Evolutionary conservation across 179 eudicot species (phyloP).

Genomic region (Camellia oleifera): DNA sequence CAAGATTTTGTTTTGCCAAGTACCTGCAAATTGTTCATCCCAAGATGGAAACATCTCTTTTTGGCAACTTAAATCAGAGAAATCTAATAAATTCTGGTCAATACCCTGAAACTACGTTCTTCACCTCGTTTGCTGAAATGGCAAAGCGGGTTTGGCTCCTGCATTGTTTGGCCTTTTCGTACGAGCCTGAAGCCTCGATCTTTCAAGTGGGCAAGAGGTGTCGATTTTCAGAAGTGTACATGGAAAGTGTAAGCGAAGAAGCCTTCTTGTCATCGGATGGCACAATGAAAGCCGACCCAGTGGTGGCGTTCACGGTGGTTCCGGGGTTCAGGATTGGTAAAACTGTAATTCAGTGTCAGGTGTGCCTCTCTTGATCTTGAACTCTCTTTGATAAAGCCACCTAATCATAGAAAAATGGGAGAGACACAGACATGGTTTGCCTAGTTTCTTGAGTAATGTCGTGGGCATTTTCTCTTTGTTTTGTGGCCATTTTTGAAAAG

Average conservation of each 20-base stretch:
- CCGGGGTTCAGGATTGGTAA: slow-evolving; percentile 83
- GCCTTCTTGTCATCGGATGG: slow-evolving; percentile 22
- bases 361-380: slow-evolving; percentile 36
- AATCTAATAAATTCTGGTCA: slow-evolving; percentile 42
- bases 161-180: slow-evolving; percentile 73
- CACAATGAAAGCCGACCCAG: slow-evolving; percentile 19
- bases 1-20: slow-evolving; percentile 44
- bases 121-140: slow-evolving; percentile 45
- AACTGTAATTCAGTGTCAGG: slow-evolving; percentile 77
- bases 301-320: slow-evolving; percentile 54
- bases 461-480: slow-evolving; percentile 36
- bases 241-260: slow-evolving; percentile 64
- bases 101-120: slow-evolving; percentile 50
- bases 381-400: not conserved
- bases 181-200: slow-evolving; percentile 53
- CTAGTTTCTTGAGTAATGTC: slow-evolving; percentile 4
- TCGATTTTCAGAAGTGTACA: slow-evolving; percentile 78
- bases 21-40: slow-evolving; percentile 51
- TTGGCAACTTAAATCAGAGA: slow-evolving; percentile 52
- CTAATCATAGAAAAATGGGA: not conserved
- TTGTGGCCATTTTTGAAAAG: slow-evolving; percentile 23
- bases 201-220: slow-evolving; percentile 62
- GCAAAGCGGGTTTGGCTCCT: slow-evolving; percentile 68
- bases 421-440: not conserved
- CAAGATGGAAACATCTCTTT: slow-evolving; percentile 60